Base-by-base conservation (phyloP, 1,284 basidiomycete species). In the Pseudozyma tsukubaensis region DNA sequence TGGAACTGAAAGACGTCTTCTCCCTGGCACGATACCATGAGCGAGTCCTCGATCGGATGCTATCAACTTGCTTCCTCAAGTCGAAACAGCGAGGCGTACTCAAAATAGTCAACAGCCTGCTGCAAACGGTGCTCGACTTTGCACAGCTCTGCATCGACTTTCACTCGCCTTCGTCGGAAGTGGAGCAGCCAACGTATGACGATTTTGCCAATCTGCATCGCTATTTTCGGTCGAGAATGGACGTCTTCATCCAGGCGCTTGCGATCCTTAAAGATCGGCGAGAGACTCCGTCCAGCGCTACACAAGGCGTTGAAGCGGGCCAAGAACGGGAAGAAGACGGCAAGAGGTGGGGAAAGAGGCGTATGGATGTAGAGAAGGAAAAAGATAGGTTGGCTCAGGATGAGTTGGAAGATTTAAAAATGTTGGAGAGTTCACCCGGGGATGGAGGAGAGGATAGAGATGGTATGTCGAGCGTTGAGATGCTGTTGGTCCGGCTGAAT, bases 1-100 rank as follows among this genome's bases (percentile, higher is more conserved):
- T 76, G 2, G 68, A 76, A 40, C 58, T 80, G 18, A 76, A 77
- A 48, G 78, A 80, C 49, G 70, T 80, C 19, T 80, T 80, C 39
- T 75, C 71, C 7, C 59, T 80, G 9, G 78, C 76, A 9, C 51
- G 69, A 3, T 78, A 74, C 32, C 78, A 80, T 48, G 78, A 80
- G 39, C 34, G 62, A 0, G 58, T 77, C 24, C 66, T 80, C 13
- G 78, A 80, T 29, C 61, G 71, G 1, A 78, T 80, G 72, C 56
- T 80, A 8, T 49, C 62, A 13, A 65, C 69, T 7, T 70, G 65
- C 43, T 78, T 80, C 39, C 65, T 78, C 47, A 74, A 76, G 37
- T 47, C 59, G 7, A 60, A 62, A 35, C 77, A 79, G 32, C 18
- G 50, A 0, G 51, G 55, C 1, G 18, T 75, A 6, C 14, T 47